These are phyloP conservation scores for Xylaria sp. DNA, from an alignment of 2,329 filamentous ascomycete genomes.

Conservation along the genomic window DNA sequence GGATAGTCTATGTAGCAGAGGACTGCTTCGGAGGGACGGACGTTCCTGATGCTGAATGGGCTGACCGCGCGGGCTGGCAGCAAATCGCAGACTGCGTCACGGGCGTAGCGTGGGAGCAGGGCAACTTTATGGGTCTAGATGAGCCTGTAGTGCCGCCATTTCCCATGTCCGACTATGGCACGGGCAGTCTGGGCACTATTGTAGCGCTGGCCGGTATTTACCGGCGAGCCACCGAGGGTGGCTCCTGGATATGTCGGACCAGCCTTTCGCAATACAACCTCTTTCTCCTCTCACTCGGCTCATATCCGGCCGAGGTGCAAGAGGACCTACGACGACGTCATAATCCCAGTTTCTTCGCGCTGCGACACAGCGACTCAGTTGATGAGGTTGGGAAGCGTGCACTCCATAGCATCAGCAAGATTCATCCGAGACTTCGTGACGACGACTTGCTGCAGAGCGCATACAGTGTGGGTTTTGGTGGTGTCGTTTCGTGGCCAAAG, in stretches of 20 bases:
- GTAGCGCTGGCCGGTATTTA: constrained; percentile 51
- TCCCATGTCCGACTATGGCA: constrained; percentile 65
- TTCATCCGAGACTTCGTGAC: constrained; percentile 50
- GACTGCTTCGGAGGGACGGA: constrained; percentile 76
- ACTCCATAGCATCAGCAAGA: constrained; percentile 61
- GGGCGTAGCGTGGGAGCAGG: constrained; percentile 53
- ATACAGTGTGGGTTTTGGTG: constrained; percentile 51
- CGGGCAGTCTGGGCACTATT: constrained; percentile 50
- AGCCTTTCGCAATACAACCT: constrained; percentile 53
- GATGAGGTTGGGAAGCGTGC: constrained; percentile 68
- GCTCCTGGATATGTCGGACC: constrained; percentile 52
- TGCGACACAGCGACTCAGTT: constrained; percentile 67
- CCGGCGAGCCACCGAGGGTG: constrained; percentile 49
- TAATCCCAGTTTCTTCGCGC: constrained; percentile 62
- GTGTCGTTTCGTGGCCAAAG: constrained; percentile 57
- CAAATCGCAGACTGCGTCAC: constrained; percentile 55
- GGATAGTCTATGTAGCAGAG: constrained; percentile 75
- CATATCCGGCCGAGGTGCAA: constrained; percentile 61
- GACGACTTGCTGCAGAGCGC: constrained; percentile 47
- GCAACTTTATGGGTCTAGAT: constrained; percentile 54
- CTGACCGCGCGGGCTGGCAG: constrained; percentile 72
- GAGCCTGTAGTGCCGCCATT: constrained; percentile 75
- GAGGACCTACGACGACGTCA: constrained; percentile 59
- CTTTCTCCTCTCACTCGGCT: constrained; percentile 54
- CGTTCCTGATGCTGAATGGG: constrained; percentile 63